Percentiles rank a stretch among this genome's conserved stretches.
phyloP scores from a whole-genome alignment of 768 basidiomycete species.

The Suillus discolor region DNA sequence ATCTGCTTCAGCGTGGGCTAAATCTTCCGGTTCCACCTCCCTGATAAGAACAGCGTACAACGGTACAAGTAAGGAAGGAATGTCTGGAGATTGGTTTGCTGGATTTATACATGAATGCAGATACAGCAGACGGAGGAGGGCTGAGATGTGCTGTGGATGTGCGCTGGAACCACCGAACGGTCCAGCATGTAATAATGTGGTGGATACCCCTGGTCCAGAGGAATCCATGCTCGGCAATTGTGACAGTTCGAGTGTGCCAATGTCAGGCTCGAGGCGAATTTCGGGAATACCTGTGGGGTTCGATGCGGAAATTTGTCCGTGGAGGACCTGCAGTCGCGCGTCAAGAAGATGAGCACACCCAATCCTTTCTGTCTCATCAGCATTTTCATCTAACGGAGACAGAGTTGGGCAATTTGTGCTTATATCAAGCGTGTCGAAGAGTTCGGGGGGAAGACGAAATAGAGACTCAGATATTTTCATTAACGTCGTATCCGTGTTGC shows the following conservation, averaged over 20 bases:
- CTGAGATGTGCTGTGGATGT: conserved; percentile 62
- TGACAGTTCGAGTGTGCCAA: conserved; percentile 6
- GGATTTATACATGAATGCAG: conserved; percentile 74
- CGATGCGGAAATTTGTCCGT: conserved; percentile 28
- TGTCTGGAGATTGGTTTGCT: conserved; percentile 65
- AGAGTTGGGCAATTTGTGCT: conserved; percentile 38
- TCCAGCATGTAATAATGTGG: conserved; percentile 51
- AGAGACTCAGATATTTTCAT: conserved; percentile 57
- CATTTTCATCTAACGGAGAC: conserved; percentile 55
- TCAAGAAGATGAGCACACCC: conserved; percentile 56
- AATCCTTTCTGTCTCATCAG: conserved; percentile 50
- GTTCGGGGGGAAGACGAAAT: conserved; percentile 50
- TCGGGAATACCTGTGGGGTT: conserved; percentile 37
- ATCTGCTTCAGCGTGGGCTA: conserved; percentile 75
- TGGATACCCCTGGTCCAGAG: conserved; percentile 33
- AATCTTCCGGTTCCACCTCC: conserved; percentile 62
- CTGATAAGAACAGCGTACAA: conserved; percentile 63
- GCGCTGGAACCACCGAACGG: conserved; percentile 45
- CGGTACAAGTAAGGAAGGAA: conserved; percentile 70
- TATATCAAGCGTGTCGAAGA: conserved; percentile 54
- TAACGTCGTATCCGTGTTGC: conserved; percentile 49
- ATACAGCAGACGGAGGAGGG: conserved; percentile 70
- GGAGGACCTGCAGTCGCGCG: conserved; percentile 49
- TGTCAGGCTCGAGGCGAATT: conserved; percentile 40
- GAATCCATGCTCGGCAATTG: conserved; percentile 39